phyloP scores from a whole-genome alignment of 257 asterid genomes.

The Solanum chaucha region DNA sequence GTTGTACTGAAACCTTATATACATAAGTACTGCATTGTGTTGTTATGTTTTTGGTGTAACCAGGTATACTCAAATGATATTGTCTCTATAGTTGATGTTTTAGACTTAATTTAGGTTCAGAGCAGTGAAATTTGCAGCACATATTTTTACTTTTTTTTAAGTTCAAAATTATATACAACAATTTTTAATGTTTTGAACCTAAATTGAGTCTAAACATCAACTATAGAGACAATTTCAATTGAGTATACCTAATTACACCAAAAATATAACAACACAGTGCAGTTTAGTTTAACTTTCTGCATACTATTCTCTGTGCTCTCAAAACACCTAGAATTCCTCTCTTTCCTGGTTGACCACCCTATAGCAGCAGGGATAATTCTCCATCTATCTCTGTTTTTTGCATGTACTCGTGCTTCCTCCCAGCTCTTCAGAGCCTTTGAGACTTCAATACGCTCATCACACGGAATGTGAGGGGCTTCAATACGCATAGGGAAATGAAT shows the following conservation, averaged over 20 bases:
- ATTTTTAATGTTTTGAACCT: too few relatives aligned
- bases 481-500: not conserved
- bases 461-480: not conserved
- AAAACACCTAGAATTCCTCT: not conserved
- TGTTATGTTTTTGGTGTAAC: not conserved
- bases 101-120: not conserved
- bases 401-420: not conserved
- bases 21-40: not conserved
- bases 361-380: not conserved
- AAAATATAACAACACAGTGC: not conserved
- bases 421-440: not conserved
- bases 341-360: not conserved
- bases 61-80: not conserved
- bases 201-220: too few relatives aligned
- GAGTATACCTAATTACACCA: not conserved
- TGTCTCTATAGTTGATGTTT: not conserved
- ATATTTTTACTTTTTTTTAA: too few relatives aligned
- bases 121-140: not conserved
- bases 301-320: not conserved
- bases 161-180: not conserved
- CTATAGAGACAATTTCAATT: not conserved
- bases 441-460: not conserved
- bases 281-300: not conserved
- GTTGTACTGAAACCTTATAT: not conserved
- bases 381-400: not conserved